phyloP scores from a whole-genome alignment of 495 filamentous ascomycete genomes.

The Friedmanniomyces simplex region DNA sequence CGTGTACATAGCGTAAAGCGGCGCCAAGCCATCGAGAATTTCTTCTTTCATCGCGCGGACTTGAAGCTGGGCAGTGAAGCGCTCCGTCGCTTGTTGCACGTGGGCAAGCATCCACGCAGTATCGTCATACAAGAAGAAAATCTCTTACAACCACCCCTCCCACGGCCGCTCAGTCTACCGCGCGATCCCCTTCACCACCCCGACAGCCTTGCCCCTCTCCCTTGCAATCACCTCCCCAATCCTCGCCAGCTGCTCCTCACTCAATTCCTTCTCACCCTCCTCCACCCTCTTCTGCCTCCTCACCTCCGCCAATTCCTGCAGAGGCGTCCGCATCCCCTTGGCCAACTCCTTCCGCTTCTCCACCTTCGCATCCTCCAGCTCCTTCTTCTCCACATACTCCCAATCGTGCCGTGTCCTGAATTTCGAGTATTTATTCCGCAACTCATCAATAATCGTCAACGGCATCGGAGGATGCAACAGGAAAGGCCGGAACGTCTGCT shows the following conservation, averaged over 20 bases:
- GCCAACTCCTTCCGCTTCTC: constrained; percentile 45
- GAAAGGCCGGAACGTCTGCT: constrained; percentile 62
- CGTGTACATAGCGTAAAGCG: too few relatives aligned
- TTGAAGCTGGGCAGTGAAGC: too few relatives aligned
- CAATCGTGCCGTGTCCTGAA: constrained; percentile 74
- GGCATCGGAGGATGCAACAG: constrained; percentile 72
- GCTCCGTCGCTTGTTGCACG: too few relatives aligned
- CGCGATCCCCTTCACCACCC: not conserved
- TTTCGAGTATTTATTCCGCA: constrained; percentile 71
- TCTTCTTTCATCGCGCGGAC: too few relatives aligned
- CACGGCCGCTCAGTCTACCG: too few relatives aligned
- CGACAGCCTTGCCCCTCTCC: constrained; percentile 31
- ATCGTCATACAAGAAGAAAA: too few relatives aligned
- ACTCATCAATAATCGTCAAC: constrained; percentile 66
- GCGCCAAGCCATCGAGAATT: too few relatives aligned
- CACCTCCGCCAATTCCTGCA: constrained; percentile 40
- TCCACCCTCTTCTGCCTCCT: constrained; percentile 34
- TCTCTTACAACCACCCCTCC: too few relatives aligned
- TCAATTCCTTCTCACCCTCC: constrained; percentile 40
- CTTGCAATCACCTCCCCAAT: constrained; percentile 55
- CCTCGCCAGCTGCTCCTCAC: constrained; percentile 50
- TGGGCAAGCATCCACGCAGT: too few relatives aligned
- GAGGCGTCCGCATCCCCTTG: constrained; percentile 45
- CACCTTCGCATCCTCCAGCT: constrained; percentile 48
- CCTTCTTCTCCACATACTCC: constrained; percentile 52